Percentiles rank a stretch among this genome's conserved stretches.
These are phyloP conservation scores for Martiniozyma asiatica DNA, from an alignment of 1,139 yeast species.

Conservation along the genomic window DNA sequence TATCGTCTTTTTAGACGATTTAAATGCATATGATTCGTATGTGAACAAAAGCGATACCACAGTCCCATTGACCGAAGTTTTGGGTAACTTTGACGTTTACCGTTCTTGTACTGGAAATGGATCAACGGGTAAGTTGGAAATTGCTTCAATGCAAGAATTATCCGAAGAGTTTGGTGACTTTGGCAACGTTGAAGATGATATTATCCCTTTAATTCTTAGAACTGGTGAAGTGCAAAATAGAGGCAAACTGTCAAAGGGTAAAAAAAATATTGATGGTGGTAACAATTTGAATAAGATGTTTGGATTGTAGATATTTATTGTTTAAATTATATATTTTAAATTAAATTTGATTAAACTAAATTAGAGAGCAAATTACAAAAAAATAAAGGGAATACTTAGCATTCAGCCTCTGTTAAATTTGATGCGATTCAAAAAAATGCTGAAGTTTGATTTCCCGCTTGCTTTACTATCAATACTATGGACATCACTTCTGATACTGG, in stretches of 20 bases:
- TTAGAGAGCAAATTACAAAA: no score
- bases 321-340: not conserved
- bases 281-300: not conserved
- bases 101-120: slow-evolving; percentile 51
- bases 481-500: not conserved
- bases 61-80: slow-evolving; percentile 52
- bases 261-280: slow-evolving; percentile 2
- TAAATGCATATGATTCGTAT: slow-evolving; percentile 36
- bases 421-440: slow-evolving; percentile 2
- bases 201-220: slow-evolving; percentile 40
- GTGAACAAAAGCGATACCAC: slow-evolving; percentile 29
- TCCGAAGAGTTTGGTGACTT: slow-evolving; percentile 53
- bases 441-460: slow-evolving; percentile 1
- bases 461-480: not conserved
- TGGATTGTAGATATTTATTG: not conserved
- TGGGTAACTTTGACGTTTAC: slow-evolving; percentile 54
- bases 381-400: no score
- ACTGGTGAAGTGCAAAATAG: slow-evolving; percentile 33
- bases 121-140: slow-evolving; percentile 56
- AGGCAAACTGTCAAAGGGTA: slow-evolving; percentile 3
- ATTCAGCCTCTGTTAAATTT: no score
- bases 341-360: no score
- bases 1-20: slow-evolving; percentile 49
- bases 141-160: slow-evolving; percentile 58
- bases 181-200: slow-evolving; percentile 24